phyloP scores from a whole-genome alignment of 176 grass and related monocot species.

The Oryza rufipogon region DNA sequence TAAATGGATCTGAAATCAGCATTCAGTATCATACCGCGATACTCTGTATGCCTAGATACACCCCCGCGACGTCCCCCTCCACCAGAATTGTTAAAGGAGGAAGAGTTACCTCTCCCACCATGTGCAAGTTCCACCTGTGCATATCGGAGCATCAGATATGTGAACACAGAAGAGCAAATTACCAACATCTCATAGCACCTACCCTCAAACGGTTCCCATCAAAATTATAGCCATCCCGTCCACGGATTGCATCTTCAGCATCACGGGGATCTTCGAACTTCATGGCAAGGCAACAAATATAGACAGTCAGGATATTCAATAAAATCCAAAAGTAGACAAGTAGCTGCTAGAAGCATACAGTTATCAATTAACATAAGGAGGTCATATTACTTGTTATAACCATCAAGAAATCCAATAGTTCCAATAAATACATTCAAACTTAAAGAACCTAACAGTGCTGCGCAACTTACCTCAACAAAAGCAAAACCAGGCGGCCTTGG shows the following conservation, averaged over 20 bases:
- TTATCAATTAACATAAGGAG: background rate
- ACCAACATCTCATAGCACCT: slow-evolving; percentile 3
- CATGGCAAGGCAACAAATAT: background rate
- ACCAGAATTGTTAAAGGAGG: slow-evolving; percentile 51
- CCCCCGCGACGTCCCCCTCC: slow-evolving; percentile 60
- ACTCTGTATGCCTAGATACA: slow-evolving; percentile 75
- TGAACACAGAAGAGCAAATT: background rate
- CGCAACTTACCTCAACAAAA: slow-evolving; percentile 69
- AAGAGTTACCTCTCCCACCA: slow-evolving; percentile 69
- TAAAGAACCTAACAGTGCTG: background rate
- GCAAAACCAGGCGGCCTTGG: slow-evolving; percentile 82
- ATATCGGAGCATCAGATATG: background rate
- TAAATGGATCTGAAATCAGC: background rate
- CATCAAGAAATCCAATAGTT: background rate
- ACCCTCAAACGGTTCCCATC: slow-evolving; percentile 73
- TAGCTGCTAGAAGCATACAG: background rate
- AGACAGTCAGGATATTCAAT: background rate
- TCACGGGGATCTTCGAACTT: slow-evolving; percentile 82
- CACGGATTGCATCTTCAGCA: slow-evolving; percentile 79
- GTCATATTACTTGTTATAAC: background rate
- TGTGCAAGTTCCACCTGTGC: slow-evolving; percentile 80
- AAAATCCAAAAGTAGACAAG: background rate
- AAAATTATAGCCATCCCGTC: slow-evolving; percentile 81
- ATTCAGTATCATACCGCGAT: slow-evolving; percentile 56
- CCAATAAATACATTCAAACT: background rate